phyloP scores from a whole-genome alignment of 2,329 filamentous ascomycete species.

The Calonectria fujianensis region DNA sequence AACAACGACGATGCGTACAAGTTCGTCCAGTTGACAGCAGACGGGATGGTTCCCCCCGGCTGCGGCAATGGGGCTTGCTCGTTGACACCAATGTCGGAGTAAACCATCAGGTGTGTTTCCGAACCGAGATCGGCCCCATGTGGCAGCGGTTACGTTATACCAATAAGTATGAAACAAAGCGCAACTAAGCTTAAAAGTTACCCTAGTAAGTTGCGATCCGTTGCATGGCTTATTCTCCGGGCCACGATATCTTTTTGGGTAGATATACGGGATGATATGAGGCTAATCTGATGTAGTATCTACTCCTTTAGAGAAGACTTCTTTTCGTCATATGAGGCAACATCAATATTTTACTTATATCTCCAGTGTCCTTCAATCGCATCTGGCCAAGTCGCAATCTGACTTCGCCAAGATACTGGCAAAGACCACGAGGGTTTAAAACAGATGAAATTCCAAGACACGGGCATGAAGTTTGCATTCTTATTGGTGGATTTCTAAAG shows the following conservation, averaged over 20 bases:
- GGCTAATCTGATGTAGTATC: background rate
- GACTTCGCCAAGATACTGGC: background rate
- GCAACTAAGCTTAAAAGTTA: conserved; percentile 2
- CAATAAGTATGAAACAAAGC: background rate
- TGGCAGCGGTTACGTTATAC: background rate
- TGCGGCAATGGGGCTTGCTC: background rate
- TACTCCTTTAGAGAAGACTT: background rate
- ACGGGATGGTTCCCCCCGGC: too few species aligned
- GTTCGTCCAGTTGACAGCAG: too few species aligned
- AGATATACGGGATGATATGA: background rate
- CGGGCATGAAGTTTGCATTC: background rate
- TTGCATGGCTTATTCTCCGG: background rate
- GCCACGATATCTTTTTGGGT: background rate
- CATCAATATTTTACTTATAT: background rate
- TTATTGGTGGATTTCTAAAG: background rate
- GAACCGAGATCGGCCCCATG: background rate
- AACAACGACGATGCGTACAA: too few species aligned
- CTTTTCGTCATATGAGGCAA: background rate
- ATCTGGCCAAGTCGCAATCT: background rate
- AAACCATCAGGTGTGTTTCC: background rate
- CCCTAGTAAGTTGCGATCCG: background rate
- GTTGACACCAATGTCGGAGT: background rate
- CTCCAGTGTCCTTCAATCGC: background rate
- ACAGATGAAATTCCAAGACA: background rate
- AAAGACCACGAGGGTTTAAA: background rate